Evolutionary conservation across 169 alveolate species (phyloP).

Genomic region (Toxoplasma gondii): DNA sequence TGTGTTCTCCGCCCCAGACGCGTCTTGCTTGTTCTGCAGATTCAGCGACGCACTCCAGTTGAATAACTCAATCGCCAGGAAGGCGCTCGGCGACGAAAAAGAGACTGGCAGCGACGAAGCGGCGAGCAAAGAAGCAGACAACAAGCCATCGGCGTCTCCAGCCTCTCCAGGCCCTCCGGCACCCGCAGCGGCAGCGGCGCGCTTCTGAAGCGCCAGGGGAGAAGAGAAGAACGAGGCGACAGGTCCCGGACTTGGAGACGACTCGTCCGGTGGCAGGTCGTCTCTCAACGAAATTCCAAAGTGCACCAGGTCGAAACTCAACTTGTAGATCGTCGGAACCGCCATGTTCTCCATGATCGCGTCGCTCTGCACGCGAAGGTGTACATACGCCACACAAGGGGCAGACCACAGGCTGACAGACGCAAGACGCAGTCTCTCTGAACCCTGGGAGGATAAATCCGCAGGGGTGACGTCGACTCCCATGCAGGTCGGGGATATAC

Average conservation of each 20-base stretch:
- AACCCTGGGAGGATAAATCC: too few species aligned
- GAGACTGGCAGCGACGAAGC: not conserved
- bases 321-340: slow-evolving; percentile 74
- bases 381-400: not conserved
- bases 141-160: not conserved
- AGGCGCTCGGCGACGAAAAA: slow-evolving; percentile 46
- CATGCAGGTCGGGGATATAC: too few species aligned
- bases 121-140: not conserved
- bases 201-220: not conserved
- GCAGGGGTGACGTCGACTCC: too few species aligned
- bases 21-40: slow-evolving; percentile 74
- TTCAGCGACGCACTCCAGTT: slow-evolving; percentile 74
- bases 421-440: too few species aligned
- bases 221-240: not conserved
- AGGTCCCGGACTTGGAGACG: not conserved
- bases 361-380: slow-evolving; percentile 61
- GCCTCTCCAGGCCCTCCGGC: not conserved
- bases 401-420: not conserved
- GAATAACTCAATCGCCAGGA: slow-evolving; percentile 73
- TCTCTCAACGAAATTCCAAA: slow-evolving; percentile 73
- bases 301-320: slow-evolving; percentile 72
- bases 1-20: slow-evolving; percentile 75
- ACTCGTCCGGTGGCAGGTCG: slow-evolving; percentile 33
- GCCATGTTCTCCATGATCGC: slow-evolving; percentile 74
- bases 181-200: slow-evolving; percentile 32